Percentiles rank a stretch among this genome's conserved stretches.
phyloP scores from a whole-genome alignment of 2,329 filamentous ascomycete genomes.

The Macrophomina phaseolina region DNA sequence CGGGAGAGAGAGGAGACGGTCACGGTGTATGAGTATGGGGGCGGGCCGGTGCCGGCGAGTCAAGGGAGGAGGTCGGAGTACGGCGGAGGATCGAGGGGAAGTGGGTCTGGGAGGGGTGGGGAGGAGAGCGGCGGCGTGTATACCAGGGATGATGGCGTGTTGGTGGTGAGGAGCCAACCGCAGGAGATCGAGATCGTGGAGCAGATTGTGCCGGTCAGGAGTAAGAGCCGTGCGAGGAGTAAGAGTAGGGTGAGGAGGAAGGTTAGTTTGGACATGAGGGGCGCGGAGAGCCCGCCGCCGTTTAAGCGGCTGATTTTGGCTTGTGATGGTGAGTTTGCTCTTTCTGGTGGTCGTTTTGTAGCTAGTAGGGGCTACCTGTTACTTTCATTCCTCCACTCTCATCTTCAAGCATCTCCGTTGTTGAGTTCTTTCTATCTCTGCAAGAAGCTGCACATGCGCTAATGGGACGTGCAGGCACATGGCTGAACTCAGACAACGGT shows the following conservation, averaged over 20 bases:
- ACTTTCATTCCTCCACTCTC: background rate
- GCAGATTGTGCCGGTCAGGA: constrained; percentile 17
- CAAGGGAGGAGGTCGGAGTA: background rate
- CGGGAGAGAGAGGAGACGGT: background rate
- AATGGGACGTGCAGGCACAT: constrained; percentile 42
- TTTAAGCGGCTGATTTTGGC: constrained; percentile 48
- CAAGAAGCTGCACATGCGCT: no score
- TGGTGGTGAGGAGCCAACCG: constrained; percentile 19
- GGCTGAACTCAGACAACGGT: constrained; percentile 56
- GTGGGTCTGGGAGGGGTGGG: background rate
- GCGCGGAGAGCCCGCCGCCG: constrained; percentile 14
- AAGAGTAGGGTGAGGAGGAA: constrained; percentile 22
- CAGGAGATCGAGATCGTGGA: constrained; percentile 25
- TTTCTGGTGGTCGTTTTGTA: background rate
- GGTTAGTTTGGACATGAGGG: constrained; percentile 25
- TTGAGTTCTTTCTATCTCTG: no score
- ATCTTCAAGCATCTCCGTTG: background rate
- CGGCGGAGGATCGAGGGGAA: background rate
- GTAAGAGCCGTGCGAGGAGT: constrained; percentile 10
- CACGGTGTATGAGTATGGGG: constrained; percentile 7
- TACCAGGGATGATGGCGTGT: constrained; percentile 17
- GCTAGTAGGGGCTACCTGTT: background rate
- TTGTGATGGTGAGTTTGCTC: constrained; percentile 41
- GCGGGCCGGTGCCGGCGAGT: background rate
- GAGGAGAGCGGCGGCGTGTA: constrained; percentile 5